Evolutionary conservation across 2,329 filamentous ascomycete genomes (phyloP).

Genomic region (Xylaria sp.): DNA sequence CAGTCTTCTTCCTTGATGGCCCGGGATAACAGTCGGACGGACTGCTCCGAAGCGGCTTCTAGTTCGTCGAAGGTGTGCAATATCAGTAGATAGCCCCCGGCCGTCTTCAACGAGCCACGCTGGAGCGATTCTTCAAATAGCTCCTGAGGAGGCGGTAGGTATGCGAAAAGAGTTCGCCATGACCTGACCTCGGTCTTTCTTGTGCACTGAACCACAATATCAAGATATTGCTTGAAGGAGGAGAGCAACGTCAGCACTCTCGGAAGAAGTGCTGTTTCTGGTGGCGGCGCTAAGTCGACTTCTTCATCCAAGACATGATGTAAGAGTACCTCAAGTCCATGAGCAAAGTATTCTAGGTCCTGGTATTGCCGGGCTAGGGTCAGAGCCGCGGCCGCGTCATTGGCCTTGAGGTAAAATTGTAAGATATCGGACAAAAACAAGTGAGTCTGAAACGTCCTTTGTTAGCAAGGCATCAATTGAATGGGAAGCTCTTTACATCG

Average conservation of each 20-base stretch:
- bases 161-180: slow-evolving; percentile 92
- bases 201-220: slow-evolving; percentile 96
- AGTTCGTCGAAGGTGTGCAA: slow-evolving; percentile 84
- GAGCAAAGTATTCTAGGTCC: slow-evolving; percentile 88
- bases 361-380: slow-evolving; percentile 87
- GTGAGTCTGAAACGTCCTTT: slow-evolving; percentile 72
- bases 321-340: slow-evolving; percentile 89
- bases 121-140: slow-evolving; percentile 93
- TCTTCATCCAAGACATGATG: slow-evolving; percentile 96
- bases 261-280: slow-evolving; percentile 72
- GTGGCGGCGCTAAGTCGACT: slow-evolving; percentile 76
- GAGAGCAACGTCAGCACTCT: slow-evolving; percentile 72
- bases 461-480: slow-evolving; percentile 19
- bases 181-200: slow-evolving; percentile 95
- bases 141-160: slow-evolving; percentile 88
- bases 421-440: slow-evolving; percentile 91
- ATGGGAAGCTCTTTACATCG: background rate
- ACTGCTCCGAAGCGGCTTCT: slow-evolving; percentile 76
- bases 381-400: slow-evolving; percentile 82
- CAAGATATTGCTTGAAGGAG: slow-evolving; percentile 85
- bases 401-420: slow-evolving; percentile 78
- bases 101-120: slow-evolving; percentile 89
- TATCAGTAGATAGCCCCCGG: slow-evolving; percentile 94
- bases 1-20: slow-evolving; percentile 90
- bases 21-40: slow-evolving; percentile 81